phyloP scores from a whole-genome alignment of 1,139 yeast genomes.

The Pneumocystis canis region DNA sequence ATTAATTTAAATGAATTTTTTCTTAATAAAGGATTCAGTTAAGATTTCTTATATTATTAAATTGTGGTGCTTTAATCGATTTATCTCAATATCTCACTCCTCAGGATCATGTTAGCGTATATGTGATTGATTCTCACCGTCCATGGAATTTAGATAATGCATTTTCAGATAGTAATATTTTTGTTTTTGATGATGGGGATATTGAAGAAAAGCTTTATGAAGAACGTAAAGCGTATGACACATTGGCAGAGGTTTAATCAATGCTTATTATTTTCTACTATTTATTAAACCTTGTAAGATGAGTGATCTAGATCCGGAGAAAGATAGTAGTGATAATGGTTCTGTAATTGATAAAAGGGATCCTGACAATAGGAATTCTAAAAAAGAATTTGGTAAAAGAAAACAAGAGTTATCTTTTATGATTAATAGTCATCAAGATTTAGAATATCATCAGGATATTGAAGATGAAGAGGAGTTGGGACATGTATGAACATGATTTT shows the following conservation, averaged over 20 bases:
- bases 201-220: constrained; percentile 41
- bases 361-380: neutral
- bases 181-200: constrained; percentile 79
- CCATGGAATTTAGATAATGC: constrained; percentile 94
- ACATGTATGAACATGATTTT: neutral
- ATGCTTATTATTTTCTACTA: neutral
- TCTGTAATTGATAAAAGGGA: constrained; percentile 21
- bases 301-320: constrained; percentile 1
- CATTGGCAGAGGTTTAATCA: neutral
- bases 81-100: constrained; percentile 53
- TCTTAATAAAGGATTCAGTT: constrained; percentile 23
- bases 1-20: neutral
- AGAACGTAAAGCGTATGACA: constrained; percentile 26
- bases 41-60: constrained; percentile 62
- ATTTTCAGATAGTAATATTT: constrained; percentile 67
- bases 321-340: constrained; percentile 5
- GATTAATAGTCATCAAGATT: neutral
- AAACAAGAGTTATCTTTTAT: constrained; percentile 1
- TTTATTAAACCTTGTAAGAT: constrained; percentile 4
- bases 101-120: constrained; percentile 38
- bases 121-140: constrained; percentile 77
- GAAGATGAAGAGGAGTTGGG: neutral
- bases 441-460: neutral
- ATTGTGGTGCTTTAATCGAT: constrained; percentile 94
- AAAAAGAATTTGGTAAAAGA: neutral